Conservation (phyloP, 176 grass and related monocot genomes). For the Coix lacrymajobi region DNA sequence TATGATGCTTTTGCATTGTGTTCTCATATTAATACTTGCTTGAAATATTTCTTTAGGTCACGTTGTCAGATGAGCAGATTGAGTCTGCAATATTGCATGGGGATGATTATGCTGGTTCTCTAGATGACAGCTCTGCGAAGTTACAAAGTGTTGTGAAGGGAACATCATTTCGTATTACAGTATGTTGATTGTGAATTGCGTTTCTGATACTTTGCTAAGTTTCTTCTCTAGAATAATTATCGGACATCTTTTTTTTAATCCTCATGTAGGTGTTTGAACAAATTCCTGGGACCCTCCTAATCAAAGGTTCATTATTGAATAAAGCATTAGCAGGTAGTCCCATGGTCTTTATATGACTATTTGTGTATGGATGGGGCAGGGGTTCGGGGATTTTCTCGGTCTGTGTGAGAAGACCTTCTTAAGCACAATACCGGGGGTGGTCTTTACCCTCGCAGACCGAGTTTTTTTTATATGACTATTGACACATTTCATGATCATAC, state of each 20-base stretch:
- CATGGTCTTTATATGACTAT: constrained; percentile 18
- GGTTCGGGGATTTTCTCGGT: no score
- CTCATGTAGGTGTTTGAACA: constrained; percentile 85
- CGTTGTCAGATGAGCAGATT: constrained; percentile 58
- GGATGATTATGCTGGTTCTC: constrained; percentile 20
- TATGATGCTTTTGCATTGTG: neutral
- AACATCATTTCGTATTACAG: constrained; percentile 57
- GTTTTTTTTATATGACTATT: neutral
- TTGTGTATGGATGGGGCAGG: no score
- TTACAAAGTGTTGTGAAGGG: constrained; percentile 16
- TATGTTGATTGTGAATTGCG: constrained; percentile 15
- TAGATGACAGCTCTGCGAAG: constrained; percentile 27
- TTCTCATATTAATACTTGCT: neutral
- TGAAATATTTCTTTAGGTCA: constrained; percentile 49
- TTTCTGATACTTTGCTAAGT: neutral
- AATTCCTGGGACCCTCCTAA: constrained; percentile 71
- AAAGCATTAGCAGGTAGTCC: constrained; percentile 58
- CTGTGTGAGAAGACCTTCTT: no score
- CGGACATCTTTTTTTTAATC: neutral
- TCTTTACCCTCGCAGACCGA: no score
- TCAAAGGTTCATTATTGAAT: constrained; percentile 65
- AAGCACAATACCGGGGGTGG: no score
- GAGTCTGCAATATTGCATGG: constrained; percentile 10
- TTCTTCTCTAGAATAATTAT: neutral
- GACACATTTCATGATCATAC: neutral